Evolutionary conservation across 1,139 yeast species (phyloP).

Genomic region (Debaryomyces sp.): DNA sequence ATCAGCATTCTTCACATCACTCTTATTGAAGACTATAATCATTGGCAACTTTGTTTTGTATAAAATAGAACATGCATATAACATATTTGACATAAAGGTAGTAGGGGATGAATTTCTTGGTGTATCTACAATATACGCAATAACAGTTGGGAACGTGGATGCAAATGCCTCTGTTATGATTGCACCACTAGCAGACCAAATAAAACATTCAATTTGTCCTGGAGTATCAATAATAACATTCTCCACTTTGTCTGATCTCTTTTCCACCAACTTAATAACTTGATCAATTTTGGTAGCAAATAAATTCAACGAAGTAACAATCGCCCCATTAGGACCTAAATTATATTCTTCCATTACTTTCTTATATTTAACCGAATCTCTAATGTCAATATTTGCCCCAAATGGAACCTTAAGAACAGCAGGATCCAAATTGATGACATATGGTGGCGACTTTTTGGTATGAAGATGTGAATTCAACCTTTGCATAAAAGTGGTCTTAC

Average conservation of each 20-base stretch:
- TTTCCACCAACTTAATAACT: constrained; percentile 83
- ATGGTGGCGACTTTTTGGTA: constrained; percentile 70
- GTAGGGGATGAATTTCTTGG: constrained; percentile 94
- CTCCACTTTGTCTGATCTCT: constrained; percentile 63
- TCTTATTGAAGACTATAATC: constrained; percentile 95
- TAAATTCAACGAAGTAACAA: constrained; percentile 89
- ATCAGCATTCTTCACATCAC: constrained; percentile 81
- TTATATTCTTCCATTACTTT: constrained; percentile 94
- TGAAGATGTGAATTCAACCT: constrained; percentile 88
- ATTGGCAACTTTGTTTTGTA: constrained; percentile 96
- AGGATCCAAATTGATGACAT: constrained; percentile 93
- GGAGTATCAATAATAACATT: constrained; percentile 95
- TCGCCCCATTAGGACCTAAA: constrained; percentile 98
- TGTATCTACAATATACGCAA: constrained; percentile 95
- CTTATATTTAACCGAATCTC: constrained; percentile 94
- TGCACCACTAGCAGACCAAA: constrained; percentile 96
- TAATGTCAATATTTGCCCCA: constrained; percentile 91
- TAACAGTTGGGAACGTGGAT: constrained; percentile 90
- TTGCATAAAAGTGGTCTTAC: constrained; percentile 98
- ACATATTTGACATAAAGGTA: constrained; percentile 97
- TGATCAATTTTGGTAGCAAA: constrained; percentile 97
- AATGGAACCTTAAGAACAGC: constrained; percentile 93
- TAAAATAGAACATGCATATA: constrained; percentile 94
- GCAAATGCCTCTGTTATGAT: constrained; percentile 97
- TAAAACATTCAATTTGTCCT: constrained; percentile 97